Base-by-base conservation (phyloP, 1,139 yeast species). In the Kodamaea suecica region DNA sequence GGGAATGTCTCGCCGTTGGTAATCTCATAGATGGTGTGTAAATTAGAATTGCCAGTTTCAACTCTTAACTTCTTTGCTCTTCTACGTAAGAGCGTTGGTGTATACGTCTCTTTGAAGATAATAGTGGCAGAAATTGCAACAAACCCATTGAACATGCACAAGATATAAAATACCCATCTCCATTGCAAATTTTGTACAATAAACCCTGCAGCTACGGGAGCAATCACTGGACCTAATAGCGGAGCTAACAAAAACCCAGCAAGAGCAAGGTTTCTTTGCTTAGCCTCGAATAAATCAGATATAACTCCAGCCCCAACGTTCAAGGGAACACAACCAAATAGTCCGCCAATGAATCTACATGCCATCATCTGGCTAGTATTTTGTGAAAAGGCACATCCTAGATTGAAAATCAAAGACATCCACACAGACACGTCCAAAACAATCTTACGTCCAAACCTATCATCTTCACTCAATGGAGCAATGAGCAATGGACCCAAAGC, bases 191-290 rank as follows among this genome's bases (percentile, higher is more conserved):
- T 37, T 15, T 44, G 50, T n/a, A 51, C 43, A 14, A 49, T 46
- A 48, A 69, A 78, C 1, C 84, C 83, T 1, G 80, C 66, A 17
- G 76, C 63, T 5, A 78, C 63, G 0, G 84, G 83, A 0, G 82
- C 83, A 34, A 78, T 55, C 1, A 76, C 77, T 1, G 85, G 84
- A 0, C 88, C 90, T 34, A 80, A 57, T 25, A 67, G 52, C 5
- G 59, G 57, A n/a, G 69, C 70, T 36, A 69, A 53, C 4, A 69
- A 61, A 33, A 63, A 67, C 1, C 70, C 70, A 2, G 74, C 72
- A 37, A 68, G 53, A 1, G 73, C 70, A 8, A 53, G 38, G 38
- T 64, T 65, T 50, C 73, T 54, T 15, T 58, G 50, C 34, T 59
- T 56, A 20, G 70, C 66, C 32, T 60, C 69, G 40, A 57, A 67